Base-by-base conservation (phyloP, 2,329 filamentous ascomycete species). In the Aureobasidium musti region DNA sequence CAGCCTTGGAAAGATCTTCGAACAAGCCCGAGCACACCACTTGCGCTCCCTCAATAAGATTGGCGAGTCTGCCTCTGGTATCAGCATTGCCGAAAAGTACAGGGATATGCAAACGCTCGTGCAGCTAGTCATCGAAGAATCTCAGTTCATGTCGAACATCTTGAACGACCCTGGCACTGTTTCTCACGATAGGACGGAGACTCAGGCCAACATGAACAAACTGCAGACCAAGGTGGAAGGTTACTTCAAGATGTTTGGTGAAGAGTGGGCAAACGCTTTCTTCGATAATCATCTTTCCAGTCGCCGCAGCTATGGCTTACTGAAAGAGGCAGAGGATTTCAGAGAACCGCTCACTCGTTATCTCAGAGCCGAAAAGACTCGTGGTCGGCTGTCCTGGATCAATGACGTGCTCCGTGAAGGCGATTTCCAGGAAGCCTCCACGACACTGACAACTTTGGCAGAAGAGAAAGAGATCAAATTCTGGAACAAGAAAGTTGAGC, bases 401-500 rank as follows among this genome's bases (percentile, higher is more conserved):
- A 96, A 99, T 75, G 93, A 98, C 74, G 84, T 98, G 8, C 83
- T 88, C 68, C 84, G 86, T 28, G 91, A 95, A 74, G 83, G 87
- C 67, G 87, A 97, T 72, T 92, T 92, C 69, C 82, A 86, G 14
- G 84, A 86, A 66, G 93, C 94, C 13, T 88, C 89, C 5, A 80
- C 86, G 49, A 89, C 88, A 0, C 83, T 99, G 54, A 81, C 90
- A 50, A 81, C 86, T 8, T 82, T 93, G 23, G 92, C 91, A 0
- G 80, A 89, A 23, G 83, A 84, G 59, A 86, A 87, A 64, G 93
- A 97, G 76, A 85, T 87, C 63, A 89, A 93, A 72, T 79, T 95
- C 4, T 98, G 94, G 94, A 92, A 87, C 79, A 96, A 96, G 80
- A 95, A 96, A 77, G 91, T 97, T 39, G 90, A 98, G 77, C 81